Evolutionary conservation across 345 rosid genomes (phyloP).

Genomic region (Lenwebbia sp.): DNA sequence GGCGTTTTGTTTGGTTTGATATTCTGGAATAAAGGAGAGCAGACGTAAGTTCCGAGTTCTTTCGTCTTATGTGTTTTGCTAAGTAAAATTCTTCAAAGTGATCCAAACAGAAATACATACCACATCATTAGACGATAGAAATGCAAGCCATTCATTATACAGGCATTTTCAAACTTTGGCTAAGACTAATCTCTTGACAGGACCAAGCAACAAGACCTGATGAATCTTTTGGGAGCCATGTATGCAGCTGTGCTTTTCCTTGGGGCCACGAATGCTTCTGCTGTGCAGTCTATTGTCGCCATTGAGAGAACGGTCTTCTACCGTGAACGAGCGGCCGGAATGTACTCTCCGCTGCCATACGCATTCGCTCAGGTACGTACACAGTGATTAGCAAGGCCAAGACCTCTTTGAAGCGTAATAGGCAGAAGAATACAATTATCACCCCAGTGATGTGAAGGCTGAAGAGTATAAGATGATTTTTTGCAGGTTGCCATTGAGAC

Average conservation of each 20-base stretch:
- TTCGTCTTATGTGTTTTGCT: neutral
- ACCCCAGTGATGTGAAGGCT: neutral
- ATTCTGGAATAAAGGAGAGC: neutral
- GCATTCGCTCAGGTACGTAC: constrained; percentile 52
- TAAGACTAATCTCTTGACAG: constrained; percentile 11
- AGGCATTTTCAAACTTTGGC: neutral
- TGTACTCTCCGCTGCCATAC: constrained; percentile 68
- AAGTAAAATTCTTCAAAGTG: neutral
- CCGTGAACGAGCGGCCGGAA: constrained; percentile 70
- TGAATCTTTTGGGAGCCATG: constrained; percentile 61
- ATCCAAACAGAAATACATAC: neutral
- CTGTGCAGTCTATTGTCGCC: constrained; percentile 54
- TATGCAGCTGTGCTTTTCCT: constrained; percentile 49
- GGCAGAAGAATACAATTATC: neutral
- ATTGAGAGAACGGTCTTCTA: constrained; percentile 62
- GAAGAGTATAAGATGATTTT: neutral
- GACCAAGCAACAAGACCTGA: constrained; percentile 34
- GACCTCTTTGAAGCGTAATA: neutral
- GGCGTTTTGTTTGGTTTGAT: neutral
- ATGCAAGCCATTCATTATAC: neutral
- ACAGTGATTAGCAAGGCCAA: neutral
- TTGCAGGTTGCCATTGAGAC: neutral
- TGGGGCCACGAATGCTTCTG: constrained; percentile 37
- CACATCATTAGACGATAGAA: neutral
- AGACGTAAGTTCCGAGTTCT: neutral